A percentile compares a stretch with the other conserved stretches of the same genome.
Conservation (phyloP, 441 rosid genomes). For the Populus trichocarpa region DNA sequence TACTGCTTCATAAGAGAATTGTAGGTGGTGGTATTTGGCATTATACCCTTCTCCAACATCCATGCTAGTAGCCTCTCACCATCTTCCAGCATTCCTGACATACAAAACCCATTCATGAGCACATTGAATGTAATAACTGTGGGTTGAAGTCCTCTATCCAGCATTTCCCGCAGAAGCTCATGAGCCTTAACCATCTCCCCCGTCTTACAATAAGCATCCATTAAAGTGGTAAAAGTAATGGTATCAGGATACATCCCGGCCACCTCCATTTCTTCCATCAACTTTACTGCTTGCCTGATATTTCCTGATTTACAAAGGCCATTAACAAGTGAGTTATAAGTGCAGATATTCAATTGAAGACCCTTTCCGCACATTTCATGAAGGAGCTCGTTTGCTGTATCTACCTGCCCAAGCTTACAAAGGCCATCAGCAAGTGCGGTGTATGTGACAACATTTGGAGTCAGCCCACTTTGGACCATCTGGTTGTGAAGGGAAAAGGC, state of each 20-base stretch:
- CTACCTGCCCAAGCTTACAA: slow-evolving; percentile 72
- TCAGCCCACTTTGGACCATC: slow-evolving; percentile 63
- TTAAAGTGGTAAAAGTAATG: slow-evolving; percentile 74
- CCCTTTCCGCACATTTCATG: slow-evolving; percentile 76
- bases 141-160: slow-evolving; percentile 65
- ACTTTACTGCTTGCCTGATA: slow-evolving; percentile 55
- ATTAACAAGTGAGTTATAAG: slow-evolving; percentile 71
- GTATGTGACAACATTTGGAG: slow-evolving; percentile 79
- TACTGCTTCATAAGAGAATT: slow-evolving; percentile 78
- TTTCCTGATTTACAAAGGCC: slow-evolving; percentile 84
- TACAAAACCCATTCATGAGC: slow-evolving; percentile 84
- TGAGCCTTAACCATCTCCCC: slow-evolving; percentile 70
- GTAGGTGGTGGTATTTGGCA: slow-evolving; percentile 70
- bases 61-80: slow-evolving; percentile 72
- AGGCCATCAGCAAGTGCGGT: slow-evolving; percentile 83
- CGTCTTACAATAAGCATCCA: slow-evolving; percentile 76
- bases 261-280: slow-evolving; percentile 69
- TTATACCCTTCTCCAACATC: slow-evolving; percentile 79
- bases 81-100: slow-evolving; percentile 70
- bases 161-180: slow-evolving; percentile 64
- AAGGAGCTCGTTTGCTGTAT: slow-evolving; percentile 86
- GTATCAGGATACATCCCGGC: slow-evolving; percentile 59
- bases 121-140: slow-evolving; percentile 82
- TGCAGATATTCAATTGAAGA: slow-evolving; percentile 62
- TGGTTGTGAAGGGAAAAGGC: slow-evolving; percentile 78